These are phyloP conservation scores for Somion occarium DNA, from an alignment of 1,284 basidiomycete species.

Conservation along the genomic window DNA sequence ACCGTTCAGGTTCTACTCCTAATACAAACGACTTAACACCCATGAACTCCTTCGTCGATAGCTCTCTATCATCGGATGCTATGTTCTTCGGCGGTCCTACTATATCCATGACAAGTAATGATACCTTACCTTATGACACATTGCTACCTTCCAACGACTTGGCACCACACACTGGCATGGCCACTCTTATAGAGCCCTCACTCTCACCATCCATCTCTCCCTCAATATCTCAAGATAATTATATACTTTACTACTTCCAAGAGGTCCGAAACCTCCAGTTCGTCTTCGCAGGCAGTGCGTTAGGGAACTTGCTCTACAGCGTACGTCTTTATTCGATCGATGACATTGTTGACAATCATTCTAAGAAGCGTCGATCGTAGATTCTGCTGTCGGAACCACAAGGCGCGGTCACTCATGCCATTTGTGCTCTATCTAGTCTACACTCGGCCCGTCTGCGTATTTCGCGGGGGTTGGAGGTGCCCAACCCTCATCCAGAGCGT, in stretches of 20 bases:
- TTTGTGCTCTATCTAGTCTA: slow-evolving; percentile 70
- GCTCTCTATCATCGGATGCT: slow-evolving; percentile 6
- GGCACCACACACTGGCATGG: slow-evolving; percentile 5
- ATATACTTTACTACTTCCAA: slow-evolving; percentile 65
- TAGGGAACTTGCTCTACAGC: slow-evolving; percentile 55
- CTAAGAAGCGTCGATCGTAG: slow-evolving; percentile 31
- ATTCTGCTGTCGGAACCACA: slow-evolving; percentile 59
- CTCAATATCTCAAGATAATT: slow-evolving; percentile 27
- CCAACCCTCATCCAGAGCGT: slow-evolving; percentile 47
- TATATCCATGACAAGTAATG: slow-evolving; percentile 13
- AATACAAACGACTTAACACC: neutral
- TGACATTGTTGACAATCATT: slow-evolving; percentile 7
- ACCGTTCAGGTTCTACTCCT: neutral
- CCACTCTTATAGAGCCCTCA: neutral
- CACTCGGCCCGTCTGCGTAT: slow-evolving; percentile 61
- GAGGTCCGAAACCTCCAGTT: slow-evolving; percentile 58
- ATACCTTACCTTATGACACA: slow-evolving; percentile 12
- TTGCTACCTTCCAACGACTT: slow-evolving; percentile 11
- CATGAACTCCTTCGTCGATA: slow-evolving; percentile 4
- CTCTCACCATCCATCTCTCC: slow-evolving; percentile 8
- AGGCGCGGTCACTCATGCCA: slow-evolving; percentile 63
- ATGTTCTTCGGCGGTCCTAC: slow-evolving; percentile 11
- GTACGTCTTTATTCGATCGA: slow-evolving; percentile 33
- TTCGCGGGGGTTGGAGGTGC: slow-evolving; percentile 52
- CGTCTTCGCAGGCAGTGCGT: slow-evolving; percentile 49